A percentile compares a stretch with the other conserved stretches of the same genome.
Evolutionary conservation across 2,329 filamentous ascomycete genomes (phyloP).

Genomic region (Botrytis galanthina): DNA sequence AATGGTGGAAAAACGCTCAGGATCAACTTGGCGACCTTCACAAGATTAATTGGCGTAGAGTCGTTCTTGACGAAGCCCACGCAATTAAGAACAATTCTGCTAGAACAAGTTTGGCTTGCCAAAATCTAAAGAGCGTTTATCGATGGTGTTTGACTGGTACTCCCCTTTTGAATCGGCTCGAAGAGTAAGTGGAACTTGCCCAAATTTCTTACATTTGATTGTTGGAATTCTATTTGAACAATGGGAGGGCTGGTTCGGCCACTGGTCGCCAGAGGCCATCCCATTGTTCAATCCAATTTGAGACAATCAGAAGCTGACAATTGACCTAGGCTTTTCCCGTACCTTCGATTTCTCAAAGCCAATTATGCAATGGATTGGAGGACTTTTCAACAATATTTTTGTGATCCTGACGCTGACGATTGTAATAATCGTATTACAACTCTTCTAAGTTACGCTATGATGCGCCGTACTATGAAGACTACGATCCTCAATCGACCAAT

Average conservation of each 20-base stretch:
- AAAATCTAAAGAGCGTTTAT: slow-evolving; percentile 36
- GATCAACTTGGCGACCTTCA: slow-evolving; percentile 42
- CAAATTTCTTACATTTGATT: neutral
- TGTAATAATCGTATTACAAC: slow-evolving; percentile 30
- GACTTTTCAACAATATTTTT: slow-evolving; percentile 36
- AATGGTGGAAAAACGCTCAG: slow-evolving; percentile 39
- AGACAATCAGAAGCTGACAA: slow-evolving; percentile 17
- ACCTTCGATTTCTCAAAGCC: slow-evolving; percentile 37
- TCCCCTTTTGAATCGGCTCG: slow-evolving; percentile 34
- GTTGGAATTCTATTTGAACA: neutral
- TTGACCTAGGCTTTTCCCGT: slow-evolving; percentile 34
- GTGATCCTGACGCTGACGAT: slow-evolving; percentile 30
- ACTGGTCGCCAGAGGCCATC: neutral
- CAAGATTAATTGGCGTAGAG: slow-evolving; percentile 46
- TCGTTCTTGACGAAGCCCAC: slow-evolving; percentile 59
- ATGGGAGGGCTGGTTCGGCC: neutral
- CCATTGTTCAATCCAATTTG: slow-evolving; percentile 3
- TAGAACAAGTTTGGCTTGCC: slow-evolving; percentile 46
- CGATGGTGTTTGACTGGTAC: slow-evolving; percentile 39
- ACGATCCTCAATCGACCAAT: slow-evolving; percentile 53
- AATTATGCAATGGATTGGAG: slow-evolving; percentile 33
- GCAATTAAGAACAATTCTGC: slow-evolving; percentile 50
- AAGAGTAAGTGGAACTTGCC: slow-evolving; percentile 31
- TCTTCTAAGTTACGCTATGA: slow-evolving; percentile 45
- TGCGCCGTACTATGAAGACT: slow-evolving; percentile 54